Conservation (phyloP, 495 filamentous ascomycete species). For the Trichoderma parareesei region DNA sequence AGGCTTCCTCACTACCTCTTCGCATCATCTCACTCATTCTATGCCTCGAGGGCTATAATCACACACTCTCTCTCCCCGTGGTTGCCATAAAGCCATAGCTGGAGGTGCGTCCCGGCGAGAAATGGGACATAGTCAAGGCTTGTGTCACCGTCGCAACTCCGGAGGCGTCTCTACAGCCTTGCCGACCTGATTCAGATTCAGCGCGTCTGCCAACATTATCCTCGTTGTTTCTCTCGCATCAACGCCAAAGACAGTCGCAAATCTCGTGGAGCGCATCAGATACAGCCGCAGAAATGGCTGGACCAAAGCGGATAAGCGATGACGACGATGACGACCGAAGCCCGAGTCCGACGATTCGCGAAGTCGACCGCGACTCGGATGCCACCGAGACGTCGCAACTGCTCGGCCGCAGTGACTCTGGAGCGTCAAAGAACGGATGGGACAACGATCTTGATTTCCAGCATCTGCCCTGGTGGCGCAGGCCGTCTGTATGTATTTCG, state of each 20-base stretch:
- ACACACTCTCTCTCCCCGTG: neutral
- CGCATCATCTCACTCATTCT: neutral
- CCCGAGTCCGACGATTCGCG: constrained; percentile 2
- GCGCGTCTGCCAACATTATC: neutral
- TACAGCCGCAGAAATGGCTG: neutral
- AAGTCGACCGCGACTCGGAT: constrained; percentile 13
- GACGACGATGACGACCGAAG: neutral
- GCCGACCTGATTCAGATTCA: neutral
- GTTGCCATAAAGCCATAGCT: neutral
- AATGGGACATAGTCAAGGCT: neutral
- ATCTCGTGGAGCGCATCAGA: neutral
- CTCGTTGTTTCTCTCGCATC: neutral
- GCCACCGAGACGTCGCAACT: constrained; percentile 36
- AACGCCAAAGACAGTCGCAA: no score
- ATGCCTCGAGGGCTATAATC: neutral
- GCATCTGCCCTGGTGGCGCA: constrained; percentile 60
- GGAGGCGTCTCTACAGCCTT: neutral
- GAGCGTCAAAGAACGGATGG: constrained; percentile 24
- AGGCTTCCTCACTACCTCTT: neutral
- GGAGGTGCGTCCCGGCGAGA: neutral
- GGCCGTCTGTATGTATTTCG: constrained; percentile 52
- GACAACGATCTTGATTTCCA: constrained; percentile 49
- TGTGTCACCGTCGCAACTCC: neutral
- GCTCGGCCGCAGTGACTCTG: constrained; percentile 22
- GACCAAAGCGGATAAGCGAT: neutral